phyloP scores from a whole-genome alignment of 2,329 filamentous ascomycete species.

The Exophiala xenobiotica region DNA sequence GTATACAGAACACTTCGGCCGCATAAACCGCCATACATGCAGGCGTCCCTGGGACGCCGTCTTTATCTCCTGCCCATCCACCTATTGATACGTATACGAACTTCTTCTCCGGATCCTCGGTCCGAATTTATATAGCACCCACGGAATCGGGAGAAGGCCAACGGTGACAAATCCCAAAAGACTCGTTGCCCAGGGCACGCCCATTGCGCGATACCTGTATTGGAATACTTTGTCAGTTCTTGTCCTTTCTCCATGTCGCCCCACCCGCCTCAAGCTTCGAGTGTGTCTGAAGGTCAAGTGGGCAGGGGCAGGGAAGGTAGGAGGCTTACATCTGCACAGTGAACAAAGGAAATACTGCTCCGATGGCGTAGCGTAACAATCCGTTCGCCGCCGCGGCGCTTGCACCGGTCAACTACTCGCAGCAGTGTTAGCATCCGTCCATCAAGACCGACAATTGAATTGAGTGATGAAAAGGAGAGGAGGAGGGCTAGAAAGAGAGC shows the following conservation, averaged over 20 bases:
- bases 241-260: neutral
- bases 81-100: slow-evolving; percentile 29
- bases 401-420: slow-evolving; percentile 26
- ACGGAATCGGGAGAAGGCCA: slow-evolving; percentile 42
- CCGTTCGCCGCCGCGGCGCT: slow-evolving; percentile 37
- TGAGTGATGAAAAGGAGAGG: neutral
- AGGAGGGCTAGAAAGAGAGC: neutral
- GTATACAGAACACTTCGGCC: neutral
- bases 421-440: neutral
- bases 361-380: slow-evolving; percentile 36
- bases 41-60: no score
- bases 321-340: slow-evolving; percentile 35
- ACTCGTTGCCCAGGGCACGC: slow-evolving; percentile 36
- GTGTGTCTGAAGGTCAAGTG: no score
- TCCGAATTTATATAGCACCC: slow-evolving; percentile 45
- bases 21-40: neutral
- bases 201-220: slow-evolving; percentile 33
- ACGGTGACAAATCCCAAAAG: slow-evolving; percentile 37
- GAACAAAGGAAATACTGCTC: slow-evolving; percentile 40
- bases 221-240: neutral
- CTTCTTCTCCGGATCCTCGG: slow-evolving; percentile 40
- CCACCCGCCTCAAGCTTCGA: no score
- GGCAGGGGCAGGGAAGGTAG: neutral
- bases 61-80: no score
- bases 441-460: neutral